Percentiles rank a stretch among this genome's conserved stretches.
Conservation (phyloP, 2,329 filamentous ascomycete species). For the Neofusicoccum ribis region DNA sequence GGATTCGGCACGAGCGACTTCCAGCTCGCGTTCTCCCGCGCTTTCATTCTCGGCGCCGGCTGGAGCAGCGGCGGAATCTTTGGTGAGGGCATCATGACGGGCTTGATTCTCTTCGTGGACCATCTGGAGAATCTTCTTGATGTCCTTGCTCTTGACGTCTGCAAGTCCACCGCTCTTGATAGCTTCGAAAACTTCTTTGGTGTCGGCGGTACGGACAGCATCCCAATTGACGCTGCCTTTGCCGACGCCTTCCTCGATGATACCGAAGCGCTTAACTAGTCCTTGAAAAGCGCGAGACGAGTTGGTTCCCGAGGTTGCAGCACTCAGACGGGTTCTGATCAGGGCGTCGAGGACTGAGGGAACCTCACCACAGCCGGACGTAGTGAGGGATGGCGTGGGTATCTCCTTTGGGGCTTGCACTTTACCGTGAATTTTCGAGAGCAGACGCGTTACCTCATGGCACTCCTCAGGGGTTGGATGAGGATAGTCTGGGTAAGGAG, state of each 20-base stretch:
- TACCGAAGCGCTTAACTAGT: constrained; percentile 64
- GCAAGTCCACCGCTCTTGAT: constrained; percentile 72
- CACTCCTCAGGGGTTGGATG: constrained; percentile 70
- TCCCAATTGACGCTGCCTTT: constrained; percentile 76
- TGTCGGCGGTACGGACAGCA: constrained; percentile 60
- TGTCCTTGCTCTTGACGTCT: constrained; percentile 68
- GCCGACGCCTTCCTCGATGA: constrained; percentile 62
- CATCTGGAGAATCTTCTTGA: constrained; percentile 72
- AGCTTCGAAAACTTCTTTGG: constrained; percentile 64
- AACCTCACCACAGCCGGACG: constrained; percentile 70
- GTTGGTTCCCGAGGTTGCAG: constrained; percentile 60
- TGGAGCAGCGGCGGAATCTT: constrained; percentile 38
- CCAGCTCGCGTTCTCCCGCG: constrained; percentile 54
- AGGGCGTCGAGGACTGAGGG: constrained; percentile 65
- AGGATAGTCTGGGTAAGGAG: constrained; percentile 68
- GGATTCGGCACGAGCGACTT: constrained; percentile 58
- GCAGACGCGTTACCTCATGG: constrained; percentile 65
- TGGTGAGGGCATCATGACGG: constrained; percentile 53
- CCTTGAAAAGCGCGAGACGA: constrained; percentile 67
- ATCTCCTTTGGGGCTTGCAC: constrained; percentile 65
- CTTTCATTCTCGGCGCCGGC: constrained; percentile 46
- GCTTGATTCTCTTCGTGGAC: constrained; percentile 68
- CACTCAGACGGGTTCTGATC: constrained; percentile 62
- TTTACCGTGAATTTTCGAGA: constrained; percentile 66
- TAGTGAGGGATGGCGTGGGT: constrained; percentile 67